Evolutionary conservation across 2,329 filamentous ascomycete genomes (phyloP).

Genomic region (Stemphylium vesicarium): DNA sequence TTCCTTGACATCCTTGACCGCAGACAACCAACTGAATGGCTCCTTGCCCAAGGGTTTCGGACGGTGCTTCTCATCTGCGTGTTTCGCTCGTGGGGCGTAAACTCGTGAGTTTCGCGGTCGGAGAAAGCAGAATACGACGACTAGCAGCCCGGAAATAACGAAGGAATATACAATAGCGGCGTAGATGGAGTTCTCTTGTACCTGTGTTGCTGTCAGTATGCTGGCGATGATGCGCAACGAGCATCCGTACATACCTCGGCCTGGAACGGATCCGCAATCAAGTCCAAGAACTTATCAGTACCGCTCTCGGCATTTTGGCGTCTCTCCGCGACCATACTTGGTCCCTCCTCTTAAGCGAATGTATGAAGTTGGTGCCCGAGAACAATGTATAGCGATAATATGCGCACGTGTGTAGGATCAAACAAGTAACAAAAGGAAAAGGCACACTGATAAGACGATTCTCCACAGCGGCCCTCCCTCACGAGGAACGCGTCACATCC

Average conservation of each 20-base stretch:
- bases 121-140: conserved; percentile 83
- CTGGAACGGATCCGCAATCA: conserved; percentile 51
- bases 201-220: conserved; percentile 45
- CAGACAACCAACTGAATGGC: conserved; percentile 84
- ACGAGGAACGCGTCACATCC: conserved; percentile 12
- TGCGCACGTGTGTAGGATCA: not conserved
- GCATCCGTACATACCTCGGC: conserved; percentile 29
- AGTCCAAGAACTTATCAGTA: conserved; percentile 47
- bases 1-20: conserved; percentile 78
- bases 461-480: not conserved
- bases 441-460: not conserved
- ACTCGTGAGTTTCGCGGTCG: conserved; percentile 89
- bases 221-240: not conserved
- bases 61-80: conserved; percentile 88
- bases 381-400: not conserved
- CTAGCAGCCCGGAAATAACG: conserved; percentile 74
- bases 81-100: conserved; percentile 91
- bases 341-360: conserved; percentile 5
- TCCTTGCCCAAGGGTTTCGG: conserved; percentile 84
- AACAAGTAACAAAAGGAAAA: not conserved
- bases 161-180: conserved; percentile 82
- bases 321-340: conserved; percentile 19
- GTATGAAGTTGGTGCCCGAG: not conserved
- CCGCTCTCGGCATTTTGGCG: conserved; percentile 22
- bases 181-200: conserved; percentile 70